Percentiles rank a stretch among this genome's conserved stretches.
Evolutionary conservation across 1,139 yeast species (phyloP).

Genomic region (Blastobotrys petasosporus): DNA sequence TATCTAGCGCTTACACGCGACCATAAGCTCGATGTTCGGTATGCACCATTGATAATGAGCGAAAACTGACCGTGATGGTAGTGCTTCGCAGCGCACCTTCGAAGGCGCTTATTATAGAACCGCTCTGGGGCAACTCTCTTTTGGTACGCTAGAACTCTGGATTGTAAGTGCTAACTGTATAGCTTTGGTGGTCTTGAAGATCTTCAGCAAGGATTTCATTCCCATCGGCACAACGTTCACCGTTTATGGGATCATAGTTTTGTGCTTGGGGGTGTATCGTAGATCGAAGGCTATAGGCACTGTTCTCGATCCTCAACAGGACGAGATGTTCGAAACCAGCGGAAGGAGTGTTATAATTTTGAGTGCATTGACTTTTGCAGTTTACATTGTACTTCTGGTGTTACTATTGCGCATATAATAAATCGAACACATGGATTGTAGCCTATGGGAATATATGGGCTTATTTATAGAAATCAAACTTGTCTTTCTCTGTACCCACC

Average conservation of each 20-base stretch:
- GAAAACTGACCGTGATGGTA: no score
- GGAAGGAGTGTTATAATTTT: constrained; percentile 32
- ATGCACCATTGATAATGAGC: background rate
- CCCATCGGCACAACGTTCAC: constrained; percentile 38
- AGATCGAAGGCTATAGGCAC: constrained; percentile 21
- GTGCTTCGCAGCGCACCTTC: constrained; percentile 38
- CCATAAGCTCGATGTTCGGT: constrained; percentile 9
- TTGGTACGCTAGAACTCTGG: constrained; percentile 24
- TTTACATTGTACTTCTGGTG: constrained; percentile 24
- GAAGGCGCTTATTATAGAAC: constrained; percentile 41
- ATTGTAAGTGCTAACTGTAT: background rate
- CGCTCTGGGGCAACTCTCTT: constrained; percentile 36
- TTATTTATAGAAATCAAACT: constrained; percentile 93
- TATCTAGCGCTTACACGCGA: constrained; percentile 12
- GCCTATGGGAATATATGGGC: background rate
- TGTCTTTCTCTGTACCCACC: constrained; percentile 91
- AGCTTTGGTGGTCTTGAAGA: constrained; percentile 34
- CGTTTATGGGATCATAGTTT: constrained; percentile 33
- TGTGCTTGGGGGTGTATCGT: constrained; percentile 31
- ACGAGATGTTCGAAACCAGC: constrained; percentile 23
- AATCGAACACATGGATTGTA: background rate
- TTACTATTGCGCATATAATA: constrained; percentile 5
- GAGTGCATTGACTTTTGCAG: constrained; percentile 24
- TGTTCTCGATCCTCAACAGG: constrained; percentile 19
- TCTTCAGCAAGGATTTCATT: constrained; percentile 35